Conservation (phyloP, 257 asterid genomes). For the Solanum gandarillasii region DNA sequence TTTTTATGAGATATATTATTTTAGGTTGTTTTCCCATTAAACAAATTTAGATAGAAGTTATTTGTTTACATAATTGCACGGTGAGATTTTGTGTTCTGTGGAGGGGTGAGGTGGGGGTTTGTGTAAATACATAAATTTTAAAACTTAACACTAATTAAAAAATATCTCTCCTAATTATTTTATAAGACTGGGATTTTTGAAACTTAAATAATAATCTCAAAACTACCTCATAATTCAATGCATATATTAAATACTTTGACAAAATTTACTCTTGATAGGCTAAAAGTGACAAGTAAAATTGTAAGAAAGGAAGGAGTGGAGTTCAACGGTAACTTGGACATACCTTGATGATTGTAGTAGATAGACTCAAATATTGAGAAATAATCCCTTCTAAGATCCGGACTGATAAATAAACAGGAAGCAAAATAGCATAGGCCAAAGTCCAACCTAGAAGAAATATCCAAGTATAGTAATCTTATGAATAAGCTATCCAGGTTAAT, state of each 20-base stretch:
- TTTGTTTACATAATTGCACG: not conserved
- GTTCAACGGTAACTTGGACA: not conserved
- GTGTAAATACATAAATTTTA: not conserved
- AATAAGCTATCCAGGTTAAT: not conserved
- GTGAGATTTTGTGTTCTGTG: not conserved
- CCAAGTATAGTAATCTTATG: not conserved
- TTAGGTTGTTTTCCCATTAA: not conserved
- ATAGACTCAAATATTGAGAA: not conserved
- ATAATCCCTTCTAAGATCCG: not conserved
- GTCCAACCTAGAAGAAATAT: not conserved
- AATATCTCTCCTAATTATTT: not conserved
- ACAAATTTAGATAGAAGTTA: not conserved
- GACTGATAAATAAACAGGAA: too few relatives aligned
- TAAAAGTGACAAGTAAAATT: not conserved
- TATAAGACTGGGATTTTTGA: not conserved
- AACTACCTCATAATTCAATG: not conserved
- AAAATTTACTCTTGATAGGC: not conserved
- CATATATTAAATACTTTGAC: not conserved
- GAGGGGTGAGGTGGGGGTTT: not conserved
- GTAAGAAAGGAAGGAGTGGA: not conserved
- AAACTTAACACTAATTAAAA: not conserved
- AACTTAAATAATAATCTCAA: not conserved
- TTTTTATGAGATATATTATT: not conserved
- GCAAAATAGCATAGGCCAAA: too few relatives aligned
- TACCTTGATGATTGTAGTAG: not conserved